Evolutionary conservation across 2,329 filamentous ascomycete species (phyloP), one percentile per base, ranked within the genome.

Genomic region (Aspergillus quadrilineatus): DNA sequence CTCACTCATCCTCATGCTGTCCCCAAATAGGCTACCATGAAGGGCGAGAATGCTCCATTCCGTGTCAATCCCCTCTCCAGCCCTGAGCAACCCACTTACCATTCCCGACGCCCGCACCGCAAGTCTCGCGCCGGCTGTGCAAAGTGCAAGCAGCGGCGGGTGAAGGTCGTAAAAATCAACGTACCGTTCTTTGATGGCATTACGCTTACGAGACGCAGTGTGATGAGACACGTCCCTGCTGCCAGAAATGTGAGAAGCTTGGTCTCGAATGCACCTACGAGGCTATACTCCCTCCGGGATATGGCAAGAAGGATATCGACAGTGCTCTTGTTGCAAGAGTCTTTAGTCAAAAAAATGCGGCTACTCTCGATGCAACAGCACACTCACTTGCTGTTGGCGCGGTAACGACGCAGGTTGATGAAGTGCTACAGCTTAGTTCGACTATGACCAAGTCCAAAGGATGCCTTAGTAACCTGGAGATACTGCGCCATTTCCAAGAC

Each of bases 51-150:
- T 54, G 60, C 61, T 47, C 53, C 65, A 28, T 69, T 70, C 53
- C 67, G 67, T 7, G 49, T 69, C 6, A 57, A 62, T 8, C 58
- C 64, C 49, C 63, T 63, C 51, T 56, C 56, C 45, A 34, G 53
- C 15, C 36, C 57, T 4, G 39, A 46, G 4, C 64, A 63, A 14
- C 59, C 54, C 28, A 55, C 59, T 41, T 72, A 64, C 52, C 69
- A 70, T 55, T 29, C 70, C 39, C 68, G 71, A 22, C 65, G 64
- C 39, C 36, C 69, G 2, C 72, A 74, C 62, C 69, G 65, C 34
- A 73, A 73, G 59, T 74, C 71, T 39, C 66, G 70, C 14, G 62
- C 58, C 26, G 71, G 72, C 6, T 74, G 72, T 53, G 55, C 57
- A 34, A 67, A 65, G 42, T 74, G 71, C 57, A 74, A 74, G 60